Percentiles rank a stretch among this genome's conserved stretches.
phyloP scores from a whole-genome alignment of 306 rosid genomes.

The Dicorynia guianensis region DNA sequence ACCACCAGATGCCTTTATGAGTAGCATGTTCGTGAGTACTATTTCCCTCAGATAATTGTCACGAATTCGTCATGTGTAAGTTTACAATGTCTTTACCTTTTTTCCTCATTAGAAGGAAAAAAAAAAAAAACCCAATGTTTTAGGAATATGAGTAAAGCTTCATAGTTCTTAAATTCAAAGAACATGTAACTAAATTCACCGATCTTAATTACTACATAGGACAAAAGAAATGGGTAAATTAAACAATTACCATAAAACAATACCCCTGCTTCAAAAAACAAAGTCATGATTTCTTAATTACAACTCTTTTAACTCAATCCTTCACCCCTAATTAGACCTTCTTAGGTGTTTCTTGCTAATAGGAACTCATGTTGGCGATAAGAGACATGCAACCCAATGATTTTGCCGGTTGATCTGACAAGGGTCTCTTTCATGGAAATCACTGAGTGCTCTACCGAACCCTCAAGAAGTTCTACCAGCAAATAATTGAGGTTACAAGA shows the following conservation, averaged over 20 bases:
- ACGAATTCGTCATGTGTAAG: neutral
- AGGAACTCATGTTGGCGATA: neutral
- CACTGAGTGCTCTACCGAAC: neutral
- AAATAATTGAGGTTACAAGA: conserved; percentile 3
- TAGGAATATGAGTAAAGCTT: too few relatives aligned
- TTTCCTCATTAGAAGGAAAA: too few relatives aligned
- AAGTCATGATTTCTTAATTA: neutral
- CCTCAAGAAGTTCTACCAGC: neutral
- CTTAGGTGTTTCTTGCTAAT: too few relatives aligned
- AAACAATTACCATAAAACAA: too few relatives aligned
- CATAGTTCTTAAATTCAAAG: too few relatives aligned
- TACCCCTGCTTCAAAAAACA: too few relatives aligned
- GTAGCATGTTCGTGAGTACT: neutral
- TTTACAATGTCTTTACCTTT: neutral
- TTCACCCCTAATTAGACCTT: neutral
- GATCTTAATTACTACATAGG: too few relatives aligned
- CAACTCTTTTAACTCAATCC: neutral
- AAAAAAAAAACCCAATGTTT: too few relatives aligned
- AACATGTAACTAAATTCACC: too few relatives aligned
- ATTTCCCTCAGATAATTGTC: neutral
- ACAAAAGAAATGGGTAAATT: too few relatives aligned
- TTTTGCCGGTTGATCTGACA: neutral
- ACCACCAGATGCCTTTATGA: neutral
- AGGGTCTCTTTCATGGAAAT: neutral
- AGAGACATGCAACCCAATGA: neutral